Conservation (phyloP, 2,329 filamentous ascomycete genomes). For the Xylaria sp. region DNA sequence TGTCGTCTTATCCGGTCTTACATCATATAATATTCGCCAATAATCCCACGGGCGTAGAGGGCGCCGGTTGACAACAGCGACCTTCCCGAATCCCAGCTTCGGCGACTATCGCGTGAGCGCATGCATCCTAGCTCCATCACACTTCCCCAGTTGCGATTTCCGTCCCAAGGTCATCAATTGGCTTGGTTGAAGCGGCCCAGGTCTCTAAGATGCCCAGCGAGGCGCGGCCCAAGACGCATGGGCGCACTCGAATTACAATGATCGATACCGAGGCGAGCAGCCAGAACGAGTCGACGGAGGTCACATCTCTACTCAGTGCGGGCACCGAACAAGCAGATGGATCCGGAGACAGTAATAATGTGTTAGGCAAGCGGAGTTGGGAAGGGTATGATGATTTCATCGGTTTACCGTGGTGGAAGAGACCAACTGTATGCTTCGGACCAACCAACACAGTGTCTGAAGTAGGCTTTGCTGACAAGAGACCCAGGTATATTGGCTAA, state of each 20-base stretch:
- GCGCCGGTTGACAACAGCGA: neutral
- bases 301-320: conserved; percentile 54
- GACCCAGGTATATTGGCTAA: conserved; percentile 79
- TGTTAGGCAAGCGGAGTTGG: conserved; percentile 55
- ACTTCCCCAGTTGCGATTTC: neutral
- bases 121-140: neutral
- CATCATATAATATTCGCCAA: neutral
- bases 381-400: conserved; percentile 67
- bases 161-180: neutral
- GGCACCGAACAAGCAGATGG: conserved; percentile 42
- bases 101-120: neutral
- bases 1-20: neutral
- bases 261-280: conserved; percentile 43
- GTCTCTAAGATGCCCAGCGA: conserved; percentile 44
- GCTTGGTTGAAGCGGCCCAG: neutral
- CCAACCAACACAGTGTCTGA: neutral
- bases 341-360: conserved; percentile 35
- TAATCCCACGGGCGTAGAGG: conserved; percentile 3
- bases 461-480: conserved; percentile 42
- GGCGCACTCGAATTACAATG: conserved; percentile 42
- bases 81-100: neutral
- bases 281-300: conserved; percentile 49
- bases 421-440: conserved; percentile 66
- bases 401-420: conserved; percentile 69
- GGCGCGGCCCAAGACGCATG: conserved; percentile 35